A percentile compares a stretch with the other conserved stretches of the same genome.
Evolutionary conservation across 305 asterid genomes (phyloP).

Genomic region (Plantago lanceolata): DNA sequence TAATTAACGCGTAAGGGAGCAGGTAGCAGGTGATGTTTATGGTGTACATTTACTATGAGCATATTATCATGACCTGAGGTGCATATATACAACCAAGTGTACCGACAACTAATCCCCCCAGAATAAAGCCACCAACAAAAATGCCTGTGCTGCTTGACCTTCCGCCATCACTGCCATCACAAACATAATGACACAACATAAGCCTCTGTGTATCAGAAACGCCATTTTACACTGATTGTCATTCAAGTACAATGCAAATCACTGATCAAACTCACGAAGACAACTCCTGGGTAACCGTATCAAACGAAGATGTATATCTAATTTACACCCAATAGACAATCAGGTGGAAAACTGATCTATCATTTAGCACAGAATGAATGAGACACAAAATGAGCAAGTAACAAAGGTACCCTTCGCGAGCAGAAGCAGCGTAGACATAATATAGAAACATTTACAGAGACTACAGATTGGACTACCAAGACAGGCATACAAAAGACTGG

Average conservation of each 20-base stretch:
- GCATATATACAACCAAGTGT: conserved; percentile 85
- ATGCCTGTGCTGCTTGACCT: conserved; percentile 50
- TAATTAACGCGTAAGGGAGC: conserved; percentile 11
- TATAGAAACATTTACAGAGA: too few species aligned
- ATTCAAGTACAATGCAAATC: background rate
- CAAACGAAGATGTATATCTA: background rate
- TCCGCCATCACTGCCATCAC: conserved; percentile 58
- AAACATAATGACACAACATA: conserved; percentile 19
- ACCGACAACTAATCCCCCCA: conserved; percentile 83
- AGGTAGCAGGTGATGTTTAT: conserved; percentile 9
- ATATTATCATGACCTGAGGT: conserved; percentile 63
- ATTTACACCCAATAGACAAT: background rate
- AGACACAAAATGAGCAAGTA: too few species aligned
- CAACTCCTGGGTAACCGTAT: background rate
- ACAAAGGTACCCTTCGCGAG: too few species aligned
- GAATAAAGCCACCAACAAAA: conserved; percentile 81
- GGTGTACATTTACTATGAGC: conserved; percentile 10
- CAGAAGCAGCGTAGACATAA: too few species aligned
- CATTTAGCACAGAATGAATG: too few species aligned
- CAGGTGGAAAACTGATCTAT: too few species aligned
- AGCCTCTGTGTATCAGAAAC: background rate
- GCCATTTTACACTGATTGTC: background rate
- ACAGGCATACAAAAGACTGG: too few species aligned
- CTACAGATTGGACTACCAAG: too few species aligned
- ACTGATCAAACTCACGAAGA: too few species aligned